Evolutionary conservation across 805 yeast genomes (phyloP).

Genomic region (Metschnikowia baotianmanensis): DNA sequence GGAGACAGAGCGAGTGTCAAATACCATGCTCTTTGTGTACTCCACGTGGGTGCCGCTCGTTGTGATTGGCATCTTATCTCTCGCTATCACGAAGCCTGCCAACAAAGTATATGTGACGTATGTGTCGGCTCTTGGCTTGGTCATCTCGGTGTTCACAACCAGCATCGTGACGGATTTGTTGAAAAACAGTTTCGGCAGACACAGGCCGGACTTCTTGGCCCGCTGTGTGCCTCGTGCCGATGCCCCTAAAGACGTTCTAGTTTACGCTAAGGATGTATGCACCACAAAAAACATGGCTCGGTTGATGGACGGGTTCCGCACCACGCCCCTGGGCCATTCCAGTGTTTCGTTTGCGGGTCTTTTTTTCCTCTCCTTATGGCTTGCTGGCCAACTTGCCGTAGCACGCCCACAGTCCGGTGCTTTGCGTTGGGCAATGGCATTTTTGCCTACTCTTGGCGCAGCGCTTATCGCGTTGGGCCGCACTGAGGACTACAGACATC

Average conservation of each 20-base stretch:
- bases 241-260: slow-evolving; percentile 54
- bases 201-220: slow-evolving; percentile 87
- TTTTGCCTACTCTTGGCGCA: slow-evolving; percentile 66
- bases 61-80: slow-evolving; percentile 34
- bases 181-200: slow-evolving; percentile 85
- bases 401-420: slow-evolving; percentile 51
- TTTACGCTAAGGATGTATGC: slow-evolving; percentile 63
- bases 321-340: slow-evolving; percentile 83
- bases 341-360: slow-evolving; percentile 68
- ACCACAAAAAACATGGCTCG: slow-evolving; percentile 46
- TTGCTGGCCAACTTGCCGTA: slow-evolving; percentile 58
- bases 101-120: slow-evolving; percentile 60
- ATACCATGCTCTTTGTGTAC: slow-evolving; percentile 49
- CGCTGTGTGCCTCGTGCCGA: slow-evolving; percentile 70
- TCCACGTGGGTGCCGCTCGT: slow-evolving; percentile 50
- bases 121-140: slow-evolving; percentile 64
- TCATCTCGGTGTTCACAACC: slow-evolving; percentile 56
- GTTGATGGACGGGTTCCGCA: slow-evolving; percentile 70
- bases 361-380: slow-evolving; percentile 61
- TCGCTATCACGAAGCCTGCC: slow-evolving; percentile 46
- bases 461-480: slow-evolving; percentile 76
- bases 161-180: slow-evolving; percentile 66
- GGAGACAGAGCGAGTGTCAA: slow-evolving; percentile 67
- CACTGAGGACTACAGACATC: slow-evolving; percentile 92
- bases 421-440: slow-evolving; percentile 57